Percentiles rank a stretch among this genome's conserved stretches.
Conservation (phyloP, 495 filamentous ascomycete genomes). For the Talaromyces ruber region DNA sequence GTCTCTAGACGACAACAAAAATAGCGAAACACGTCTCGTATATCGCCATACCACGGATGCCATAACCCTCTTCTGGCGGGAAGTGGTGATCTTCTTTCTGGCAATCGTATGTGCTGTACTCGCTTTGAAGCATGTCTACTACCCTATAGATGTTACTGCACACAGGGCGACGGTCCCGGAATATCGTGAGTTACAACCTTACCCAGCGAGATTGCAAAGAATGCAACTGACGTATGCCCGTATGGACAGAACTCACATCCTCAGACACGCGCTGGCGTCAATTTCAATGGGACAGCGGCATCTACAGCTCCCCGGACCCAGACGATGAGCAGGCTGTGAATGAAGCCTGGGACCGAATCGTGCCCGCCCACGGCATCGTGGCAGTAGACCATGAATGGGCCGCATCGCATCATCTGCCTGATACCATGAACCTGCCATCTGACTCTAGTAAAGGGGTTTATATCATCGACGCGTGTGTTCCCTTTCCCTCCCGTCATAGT, state of each 20-base stretch:
- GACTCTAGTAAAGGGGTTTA: conserved; percentile 12
- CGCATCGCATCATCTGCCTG: conserved; percentile 1
- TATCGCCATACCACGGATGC: not conserved
- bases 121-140: not conserved
- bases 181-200: not conserved
- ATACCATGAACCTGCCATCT: conserved; percentile 8
- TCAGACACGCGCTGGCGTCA: conserved; percentile 4
- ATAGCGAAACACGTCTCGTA: not conserved
- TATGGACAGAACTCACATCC: not conserved
- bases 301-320: conserved; percentile 8
- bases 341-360: conserved; percentile 12
- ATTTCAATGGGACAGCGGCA: conserved; percentile 4
- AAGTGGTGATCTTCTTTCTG: not conserved
- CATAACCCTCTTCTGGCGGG: not conserved
- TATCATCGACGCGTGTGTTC: conserved; percentile 9
- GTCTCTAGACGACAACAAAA: not conserved
- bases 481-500: not conserved
- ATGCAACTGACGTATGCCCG: too few species aligned
- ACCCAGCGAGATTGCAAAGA: too few species aligned
- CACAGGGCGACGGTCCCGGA: not conserved
- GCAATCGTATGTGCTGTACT: not conserved
- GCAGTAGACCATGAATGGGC: conserved; percentile 14
- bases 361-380: conserved; percentile 13
- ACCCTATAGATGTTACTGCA: not conserved
- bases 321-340: conserved; percentile 4